phyloP scores from a whole-genome alignment of 805 yeast genomes.

The Candida yuanshanica region DNA sequence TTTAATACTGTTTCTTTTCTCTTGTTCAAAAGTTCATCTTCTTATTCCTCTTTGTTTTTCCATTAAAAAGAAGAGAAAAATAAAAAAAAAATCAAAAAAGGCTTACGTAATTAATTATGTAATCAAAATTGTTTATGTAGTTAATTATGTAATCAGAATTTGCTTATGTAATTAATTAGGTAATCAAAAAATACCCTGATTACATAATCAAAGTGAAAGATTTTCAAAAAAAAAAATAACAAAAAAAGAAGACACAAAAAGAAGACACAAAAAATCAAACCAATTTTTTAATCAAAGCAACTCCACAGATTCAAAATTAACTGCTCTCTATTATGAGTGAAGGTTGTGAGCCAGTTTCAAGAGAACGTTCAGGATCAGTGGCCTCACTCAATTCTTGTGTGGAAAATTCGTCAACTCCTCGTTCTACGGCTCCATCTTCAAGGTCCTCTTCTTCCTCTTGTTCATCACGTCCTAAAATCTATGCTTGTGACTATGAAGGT shows the following conservation, averaged over 20 bases:
- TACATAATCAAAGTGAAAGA: no score
- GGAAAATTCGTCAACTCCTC: not conserved
- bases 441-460: slow-evolving; percentile 20
- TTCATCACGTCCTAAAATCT: slow-evolving; percentile 50
- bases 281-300: no score
- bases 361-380: not conserved
- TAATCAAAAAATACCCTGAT: no score
- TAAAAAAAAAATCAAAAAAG: no score
- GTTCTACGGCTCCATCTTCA: slow-evolving; percentile 2
- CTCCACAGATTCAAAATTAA: not conserved
- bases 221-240: no score
- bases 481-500: slow-evolving; percentile 55
- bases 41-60: not conserved
- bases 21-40: not conserved
- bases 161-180: no score
- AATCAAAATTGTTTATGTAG: no score
- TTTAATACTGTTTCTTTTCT: no score
- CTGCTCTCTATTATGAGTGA: not conserved
- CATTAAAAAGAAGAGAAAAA: not conserved
- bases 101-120: no score
- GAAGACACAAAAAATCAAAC: no score
- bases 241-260: no score
- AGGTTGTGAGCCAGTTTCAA: not conserved
- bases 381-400: not conserved
- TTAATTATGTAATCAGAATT: no score